phyloP scores from a whole-genome alignment of 202 grass and related monocot genomes.

The Carex arenaria region DNA sequence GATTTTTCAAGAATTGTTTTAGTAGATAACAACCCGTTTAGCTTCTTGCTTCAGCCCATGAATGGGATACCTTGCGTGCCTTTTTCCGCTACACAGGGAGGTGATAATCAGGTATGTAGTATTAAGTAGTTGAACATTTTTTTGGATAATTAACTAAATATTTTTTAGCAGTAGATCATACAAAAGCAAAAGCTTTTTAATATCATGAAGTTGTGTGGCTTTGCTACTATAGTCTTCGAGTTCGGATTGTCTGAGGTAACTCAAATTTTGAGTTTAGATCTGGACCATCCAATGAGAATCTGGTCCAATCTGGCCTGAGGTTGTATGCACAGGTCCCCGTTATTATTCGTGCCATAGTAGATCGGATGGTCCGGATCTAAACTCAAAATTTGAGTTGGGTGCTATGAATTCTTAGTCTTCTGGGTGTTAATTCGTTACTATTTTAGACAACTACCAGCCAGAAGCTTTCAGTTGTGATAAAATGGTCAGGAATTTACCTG shows the following conservation, averaged over 20 bases:
- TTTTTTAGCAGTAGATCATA: background rate
- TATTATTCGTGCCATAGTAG: too few relatives aligned
- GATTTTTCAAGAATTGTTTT: slow-evolving; percentile 68
- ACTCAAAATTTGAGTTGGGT: too few relatives aligned
- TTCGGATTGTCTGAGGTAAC: too few relatives aligned
- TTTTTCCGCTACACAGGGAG: slow-evolving; percentile 77
- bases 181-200: background rate
- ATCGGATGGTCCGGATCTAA: too few relatives aligned
- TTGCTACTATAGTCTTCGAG: background rate
- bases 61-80: slow-evolving; percentile 96
- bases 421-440: background rate
- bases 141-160: background rate
- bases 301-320: too few relatives aligned
- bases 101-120: slow-evolving; percentile 74
- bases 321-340: too few relatives aligned
- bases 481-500: background rate
- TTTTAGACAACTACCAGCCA: background rate
- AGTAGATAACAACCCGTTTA: slow-evolving; percentile 97
- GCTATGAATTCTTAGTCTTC: background rate
- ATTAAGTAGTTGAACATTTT: background rate
- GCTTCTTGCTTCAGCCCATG: slow-evolving; percentile 90
- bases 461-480: background rate
- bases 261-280: too few relatives aligned
- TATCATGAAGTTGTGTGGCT: background rate
- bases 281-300: too few relatives aligned